Conservation (phyloP, 164 flowering plant species). For the Aristolochia fimbriata region DNA sequence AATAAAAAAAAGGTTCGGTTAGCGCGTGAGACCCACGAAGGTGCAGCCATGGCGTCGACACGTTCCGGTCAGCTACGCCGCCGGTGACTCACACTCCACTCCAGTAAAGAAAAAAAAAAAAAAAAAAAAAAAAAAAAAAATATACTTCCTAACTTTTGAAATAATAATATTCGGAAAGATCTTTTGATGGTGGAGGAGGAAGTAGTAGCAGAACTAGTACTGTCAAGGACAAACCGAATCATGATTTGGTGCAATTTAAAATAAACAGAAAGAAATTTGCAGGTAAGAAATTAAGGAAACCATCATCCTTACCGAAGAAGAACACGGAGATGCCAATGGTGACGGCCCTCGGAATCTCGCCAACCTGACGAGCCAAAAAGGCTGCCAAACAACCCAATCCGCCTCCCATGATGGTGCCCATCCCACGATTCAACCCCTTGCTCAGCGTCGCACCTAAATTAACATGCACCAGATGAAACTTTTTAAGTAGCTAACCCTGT, state of each 20-base stretch:
- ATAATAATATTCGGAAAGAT: neutral
- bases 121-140: too few species aligned
- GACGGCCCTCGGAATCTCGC: slow-evolving; percentile 27
- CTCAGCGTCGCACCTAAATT: slow-evolving; percentile 62
- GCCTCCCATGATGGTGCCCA: slow-evolving; percentile 71
- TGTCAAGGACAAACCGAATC: neutral
- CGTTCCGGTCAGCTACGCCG: too few species aligned
- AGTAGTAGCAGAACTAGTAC: neutral
- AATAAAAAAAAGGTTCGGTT: too few species aligned
- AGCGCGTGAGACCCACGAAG: too few species aligned
- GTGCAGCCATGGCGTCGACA: too few species aligned
- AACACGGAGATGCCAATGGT: slow-evolving; percentile 42
- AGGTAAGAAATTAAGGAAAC: too few species aligned
- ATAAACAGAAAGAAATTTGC: neutral
- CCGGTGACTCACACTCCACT: too few species aligned
- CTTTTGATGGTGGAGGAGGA: neutral
- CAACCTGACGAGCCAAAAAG: slow-evolving; percentile 35
- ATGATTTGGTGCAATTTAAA: neutral
- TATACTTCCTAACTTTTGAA: too few species aligned
- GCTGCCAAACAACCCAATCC: slow-evolving; percentile 56
- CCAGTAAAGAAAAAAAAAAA: too few species aligned
- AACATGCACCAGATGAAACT: too few species aligned
- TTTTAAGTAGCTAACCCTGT: neutral
- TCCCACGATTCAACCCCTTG: slow-evolving; percentile 69
- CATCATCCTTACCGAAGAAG: slow-evolving; percentile 35